These are phyloP conservation scores for Auricularia sp. DNA, from an alignment of 768 basidiomycete genomes.

Conservation along the genomic window DNA sequence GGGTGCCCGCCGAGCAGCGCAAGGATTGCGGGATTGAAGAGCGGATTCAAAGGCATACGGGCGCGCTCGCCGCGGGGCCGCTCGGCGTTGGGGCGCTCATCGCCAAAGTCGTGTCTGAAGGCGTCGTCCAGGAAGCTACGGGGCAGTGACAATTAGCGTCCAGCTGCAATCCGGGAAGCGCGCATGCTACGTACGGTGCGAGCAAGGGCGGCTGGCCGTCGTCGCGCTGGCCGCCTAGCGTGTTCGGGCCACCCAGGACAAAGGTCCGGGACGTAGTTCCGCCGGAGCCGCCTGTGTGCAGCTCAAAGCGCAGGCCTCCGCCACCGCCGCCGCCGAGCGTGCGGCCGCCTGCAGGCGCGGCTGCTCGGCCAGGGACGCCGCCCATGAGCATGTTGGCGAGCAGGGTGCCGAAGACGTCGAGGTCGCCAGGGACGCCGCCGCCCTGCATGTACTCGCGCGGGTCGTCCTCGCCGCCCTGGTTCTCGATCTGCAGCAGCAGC, in stretches of 20 bases:
- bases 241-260: slow-evolving; percentile 26
- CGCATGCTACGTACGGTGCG: slow-evolving; percentile 37
- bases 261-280: slow-evolving; percentile 21
- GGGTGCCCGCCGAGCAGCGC: slow-evolving; percentile 39
- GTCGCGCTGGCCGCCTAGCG: slow-evolving; percentile 16
- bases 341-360: neutral
- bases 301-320: slow-evolving; percentile 13
- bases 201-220: slow-evolving; percentile 24
- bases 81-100: slow-evolving; percentile 14
- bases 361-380: neutral
- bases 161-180: slow-evolving; percentile 1
- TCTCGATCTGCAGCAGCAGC: slow-evolving; percentile 47
- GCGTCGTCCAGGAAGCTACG: neutral
- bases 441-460: slow-evolving; percentile 52
- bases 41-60: slow-evolving; percentile 39
- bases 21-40: slow-evolving; percentile 68
- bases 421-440: slow-evolving; percentile 14
- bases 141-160: neutral
- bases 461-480: slow-evolving; percentile 47
- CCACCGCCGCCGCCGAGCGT: neutral
- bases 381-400: neutral
- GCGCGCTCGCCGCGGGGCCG: slow-evolving; percentile 19
- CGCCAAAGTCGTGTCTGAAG: slow-evolving; percentile 24
- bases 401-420: neutral
- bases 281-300: slow-evolving; percentile 22